These are phyloP conservation scores for Sporothrix globosa DNA, from an alignment of 2,329 filamentous ascomycete genomes.

Conservation along the genomic window DNA sequence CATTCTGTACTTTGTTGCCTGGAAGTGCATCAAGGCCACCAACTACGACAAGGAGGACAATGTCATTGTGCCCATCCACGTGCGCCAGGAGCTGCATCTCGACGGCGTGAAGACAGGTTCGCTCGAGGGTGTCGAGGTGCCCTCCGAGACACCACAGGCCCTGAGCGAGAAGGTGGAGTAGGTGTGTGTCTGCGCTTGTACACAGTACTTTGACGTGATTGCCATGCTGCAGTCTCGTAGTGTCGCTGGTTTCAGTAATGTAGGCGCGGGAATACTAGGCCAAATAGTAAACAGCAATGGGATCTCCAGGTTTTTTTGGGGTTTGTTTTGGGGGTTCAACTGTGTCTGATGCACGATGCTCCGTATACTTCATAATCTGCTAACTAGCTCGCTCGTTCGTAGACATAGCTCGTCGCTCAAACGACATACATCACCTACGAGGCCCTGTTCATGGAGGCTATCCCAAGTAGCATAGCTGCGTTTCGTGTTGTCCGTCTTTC, in stretches of 20 bases:
- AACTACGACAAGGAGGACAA: conserved; percentile 30
- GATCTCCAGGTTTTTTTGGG: too few species aligned
- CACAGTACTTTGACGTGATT: too few species aligned
- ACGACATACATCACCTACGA: conserved; percentile 17
- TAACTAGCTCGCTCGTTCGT: conserved; percentile 4
- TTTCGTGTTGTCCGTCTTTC: background rate
- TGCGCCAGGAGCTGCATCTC: conserved; percentile 22
- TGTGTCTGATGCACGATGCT: background rate
- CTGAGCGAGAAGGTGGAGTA: conserved; percentile 21
- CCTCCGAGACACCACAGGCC: background rate
- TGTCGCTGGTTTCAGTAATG: too few species aligned
- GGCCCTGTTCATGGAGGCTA: background rate
- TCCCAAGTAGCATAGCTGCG: conserved; percentile 27
- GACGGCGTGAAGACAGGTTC: background rate
- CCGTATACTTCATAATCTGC: background rate
- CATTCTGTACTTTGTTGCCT: conserved; percentile 24
- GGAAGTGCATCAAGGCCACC: conserved; percentile 23
- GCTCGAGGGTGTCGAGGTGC: conserved; percentile 22
- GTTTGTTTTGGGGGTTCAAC: too few species aligned
- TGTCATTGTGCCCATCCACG: conserved; percentile 28
- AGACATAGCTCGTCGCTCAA: conserved; percentile 34
- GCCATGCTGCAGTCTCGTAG: too few species aligned
- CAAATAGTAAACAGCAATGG: too few species aligned
- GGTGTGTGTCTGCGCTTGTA: too few species aligned
- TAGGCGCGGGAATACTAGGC: too few species aligned